Conservation (phyloP, 129 eudicot genomes). For the Heracleum sosnowskyi region DNA sequence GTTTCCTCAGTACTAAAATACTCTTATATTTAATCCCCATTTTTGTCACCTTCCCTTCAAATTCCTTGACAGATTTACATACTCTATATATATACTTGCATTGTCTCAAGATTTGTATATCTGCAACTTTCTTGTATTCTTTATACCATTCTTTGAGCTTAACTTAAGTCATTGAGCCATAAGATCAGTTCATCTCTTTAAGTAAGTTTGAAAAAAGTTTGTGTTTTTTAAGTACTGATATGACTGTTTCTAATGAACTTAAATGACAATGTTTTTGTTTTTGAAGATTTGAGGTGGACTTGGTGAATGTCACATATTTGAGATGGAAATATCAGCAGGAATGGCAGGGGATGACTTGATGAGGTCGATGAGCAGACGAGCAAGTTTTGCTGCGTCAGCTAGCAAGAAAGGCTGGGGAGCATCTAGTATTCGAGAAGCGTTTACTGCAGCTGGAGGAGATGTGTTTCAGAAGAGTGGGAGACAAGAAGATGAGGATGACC, state of each 20-base stretch:
- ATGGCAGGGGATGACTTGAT: slow-evolving; percentile 53
- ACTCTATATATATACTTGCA: slow-evolving; percentile 6
- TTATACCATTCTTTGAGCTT: background rate
- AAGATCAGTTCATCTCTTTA: slow-evolving; percentile 1
- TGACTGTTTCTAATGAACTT: background rate
- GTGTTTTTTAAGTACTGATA: background rate
- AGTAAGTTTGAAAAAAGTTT: background rate
- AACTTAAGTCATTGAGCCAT: background rate
- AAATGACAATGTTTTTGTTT: background rate
- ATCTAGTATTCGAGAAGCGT: slow-evolving; percentile 43
- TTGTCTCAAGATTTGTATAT: slow-evolving; percentile 3
- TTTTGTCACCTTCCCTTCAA: slow-evolving; percentile 25
- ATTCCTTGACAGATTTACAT: background rate
- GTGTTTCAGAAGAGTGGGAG: slow-evolving; percentile 34
- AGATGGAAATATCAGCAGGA: background rate
- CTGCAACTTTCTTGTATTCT: slow-evolving; percentile 5
- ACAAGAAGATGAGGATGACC: slow-evolving; percentile 43
- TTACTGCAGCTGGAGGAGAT: slow-evolving; percentile 35
- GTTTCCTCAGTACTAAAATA: background rate
- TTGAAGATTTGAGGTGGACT: slow-evolving; percentile 9
- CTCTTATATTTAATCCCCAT: slow-evolving; percentile 8
- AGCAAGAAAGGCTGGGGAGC: slow-evolving; percentile 55
- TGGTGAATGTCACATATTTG: background rate
- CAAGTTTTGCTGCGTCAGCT: slow-evolving; percentile 34
- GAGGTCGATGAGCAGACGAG: slow-evolving; percentile 45